phyloP scores from a whole-genome alignment of 2,329 filamentous ascomycete species.

The Coniella lustricola region DNA sequence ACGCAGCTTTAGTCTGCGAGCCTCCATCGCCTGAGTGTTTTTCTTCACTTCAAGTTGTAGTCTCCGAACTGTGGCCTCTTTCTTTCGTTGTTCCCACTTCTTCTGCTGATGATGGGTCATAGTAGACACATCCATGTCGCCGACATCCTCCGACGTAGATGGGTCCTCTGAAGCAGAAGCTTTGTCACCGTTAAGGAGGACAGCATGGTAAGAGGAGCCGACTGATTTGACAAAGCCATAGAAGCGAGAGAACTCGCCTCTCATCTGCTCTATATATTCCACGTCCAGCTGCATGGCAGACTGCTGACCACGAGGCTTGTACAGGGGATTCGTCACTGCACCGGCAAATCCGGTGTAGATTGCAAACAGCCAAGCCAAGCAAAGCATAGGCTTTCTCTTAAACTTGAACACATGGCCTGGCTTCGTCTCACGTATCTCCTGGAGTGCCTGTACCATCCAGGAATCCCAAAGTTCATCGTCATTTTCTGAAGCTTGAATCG shows the following conservation, averaged over 20 bases:
- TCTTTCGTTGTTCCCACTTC: slow-evolving; percentile 29
- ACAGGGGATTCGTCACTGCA: no score
- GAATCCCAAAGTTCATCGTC: slow-evolving; percentile 4
- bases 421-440: neutral
- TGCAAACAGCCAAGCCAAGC: slow-evolving; percentile 9
- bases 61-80: slow-evolving; percentile 43
- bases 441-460: neutral
- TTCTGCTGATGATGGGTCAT: slow-evolving; percentile 37
- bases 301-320: no score
- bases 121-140: slow-evolving; percentile 31
- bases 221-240: neutral
- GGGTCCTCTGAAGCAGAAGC: slow-evolving; percentile 14
- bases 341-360: neutral
- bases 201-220: neutral
- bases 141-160: no score
- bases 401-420: no score
- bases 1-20: slow-evolving; percentile 41
- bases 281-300: neutral
- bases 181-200: slow-evolving; percentile 18
- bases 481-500: neutral
- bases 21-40: slow-evolving; percentile 41
- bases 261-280: neutral
- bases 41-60: slow-evolving; percentile 49
- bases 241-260: neutral
- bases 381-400: neutral